Conservation (phyloP, 257 asterid species). For the Cinchona pubescens region DNA sequence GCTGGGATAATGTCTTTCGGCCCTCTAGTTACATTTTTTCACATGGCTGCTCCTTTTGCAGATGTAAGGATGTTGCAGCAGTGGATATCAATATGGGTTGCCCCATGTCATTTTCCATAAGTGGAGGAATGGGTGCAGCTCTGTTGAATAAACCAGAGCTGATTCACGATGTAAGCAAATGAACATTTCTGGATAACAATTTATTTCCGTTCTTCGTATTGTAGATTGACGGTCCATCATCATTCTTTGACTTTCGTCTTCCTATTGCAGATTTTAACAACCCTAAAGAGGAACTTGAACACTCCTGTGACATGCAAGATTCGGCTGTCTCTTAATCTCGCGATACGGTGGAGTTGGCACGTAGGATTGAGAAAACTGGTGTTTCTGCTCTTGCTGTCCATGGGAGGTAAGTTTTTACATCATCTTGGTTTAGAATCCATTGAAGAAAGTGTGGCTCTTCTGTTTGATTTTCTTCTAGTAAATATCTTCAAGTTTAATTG, state of each 20-base stretch:
- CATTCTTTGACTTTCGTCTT: constrained; percentile 6
- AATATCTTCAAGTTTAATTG: background rate
- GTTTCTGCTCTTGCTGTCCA: constrained; percentile 95
- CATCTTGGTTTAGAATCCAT: background rate
- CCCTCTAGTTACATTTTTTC: background rate
- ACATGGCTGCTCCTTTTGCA: constrained; percentile 27
- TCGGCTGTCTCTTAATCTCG: constrained; percentile 67
- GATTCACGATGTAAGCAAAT: constrained; percentile 70
- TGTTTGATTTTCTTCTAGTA: background rate
- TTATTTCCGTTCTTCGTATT: constrained; percentile 1
- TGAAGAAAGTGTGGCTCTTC: background rate
- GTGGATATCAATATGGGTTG: constrained; percentile 97
- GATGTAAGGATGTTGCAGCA: constrained; percentile 91
- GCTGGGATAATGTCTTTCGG: background rate
- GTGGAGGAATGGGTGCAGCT: constrained; percentile 99
- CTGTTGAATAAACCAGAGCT: constrained; percentile 85
- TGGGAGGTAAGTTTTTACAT: constrained; percentile 58
- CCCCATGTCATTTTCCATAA: constrained; percentile 81
- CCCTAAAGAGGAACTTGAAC: constrained; percentile 75
- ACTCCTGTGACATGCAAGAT: constrained; percentile 85
- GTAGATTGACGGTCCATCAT: background rate
- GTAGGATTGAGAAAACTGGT: constrained; percentile 84
- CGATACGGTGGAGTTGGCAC: constrained; percentile 87
- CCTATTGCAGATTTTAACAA: constrained; percentile 68
- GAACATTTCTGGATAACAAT: background rate